phyloP scores from a whole-genome alignment of 2,329 filamentous ascomycete genomes.

The Ciborinia camelliae region DNA sequence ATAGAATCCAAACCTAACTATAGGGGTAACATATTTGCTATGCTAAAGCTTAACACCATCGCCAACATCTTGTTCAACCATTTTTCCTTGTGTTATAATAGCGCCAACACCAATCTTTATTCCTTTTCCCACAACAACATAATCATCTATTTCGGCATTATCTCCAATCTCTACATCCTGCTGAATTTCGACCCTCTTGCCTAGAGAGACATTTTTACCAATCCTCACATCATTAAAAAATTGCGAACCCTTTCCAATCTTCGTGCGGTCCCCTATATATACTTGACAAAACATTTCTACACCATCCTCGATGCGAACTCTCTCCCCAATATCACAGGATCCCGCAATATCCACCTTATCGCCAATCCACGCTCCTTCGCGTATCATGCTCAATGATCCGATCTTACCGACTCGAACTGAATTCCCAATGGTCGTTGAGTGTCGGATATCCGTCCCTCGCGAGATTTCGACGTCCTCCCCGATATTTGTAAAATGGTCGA shows the following conservation, averaged over 20 bases:
- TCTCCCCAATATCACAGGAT: not conserved
- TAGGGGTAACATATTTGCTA: not conserved
- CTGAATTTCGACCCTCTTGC: fast-evolving
- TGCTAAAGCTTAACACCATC: not conserved
- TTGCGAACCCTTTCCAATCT: not conserved
- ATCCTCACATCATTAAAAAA: not conserved
- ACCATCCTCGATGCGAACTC: fast-evolving
- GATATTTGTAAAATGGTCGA: not conserved
- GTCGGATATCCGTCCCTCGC: not conserved
- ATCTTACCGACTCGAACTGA: not conserved
- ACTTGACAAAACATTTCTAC: not conserved
- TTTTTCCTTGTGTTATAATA: not conserved
- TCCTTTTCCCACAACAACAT: not conserved
- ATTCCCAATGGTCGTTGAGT: fast-evolving
- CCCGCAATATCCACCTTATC: not conserved
- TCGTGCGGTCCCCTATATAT: not conserved
- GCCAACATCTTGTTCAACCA: not conserved
- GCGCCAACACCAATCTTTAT: not conserved
- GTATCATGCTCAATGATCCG: not conserved
- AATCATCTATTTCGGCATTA: fast-evolving
- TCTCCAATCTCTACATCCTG: not conserved
- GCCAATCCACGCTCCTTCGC: fast-evolving
- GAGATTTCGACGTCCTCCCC: not conserved
- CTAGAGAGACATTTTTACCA: fast-evolving
- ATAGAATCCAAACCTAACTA: no score